A percentile compares a stretch with the other conserved stretches of the same genome.
phyloP scores from a whole-genome alignment of 2,329 filamentous ascomycete species.

The Fusarium sublunatum region DNA sequence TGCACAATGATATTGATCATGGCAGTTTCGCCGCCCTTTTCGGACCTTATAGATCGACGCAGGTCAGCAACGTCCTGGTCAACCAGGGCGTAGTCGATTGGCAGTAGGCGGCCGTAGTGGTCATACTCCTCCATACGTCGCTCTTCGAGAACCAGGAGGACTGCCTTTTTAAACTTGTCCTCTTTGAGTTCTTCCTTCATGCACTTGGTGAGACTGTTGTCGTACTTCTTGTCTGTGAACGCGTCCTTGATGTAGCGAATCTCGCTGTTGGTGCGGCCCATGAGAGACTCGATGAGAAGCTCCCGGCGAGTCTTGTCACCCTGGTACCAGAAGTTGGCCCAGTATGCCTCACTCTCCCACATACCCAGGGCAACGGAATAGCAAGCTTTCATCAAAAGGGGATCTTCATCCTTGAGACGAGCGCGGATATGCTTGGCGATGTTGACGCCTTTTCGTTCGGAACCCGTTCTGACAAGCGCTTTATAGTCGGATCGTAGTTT shows the following conservation, averaged over 20 bases:
- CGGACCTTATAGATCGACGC: slow-evolving; percentile 73
- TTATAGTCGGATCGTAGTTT: slow-evolving; percentile 92
- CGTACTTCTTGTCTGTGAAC: slow-evolving; percentile 93
- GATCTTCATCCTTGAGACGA: slow-evolving; percentile 77
- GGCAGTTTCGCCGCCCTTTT: slow-evolving; percentile 84
- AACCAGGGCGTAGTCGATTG: slow-evolving; percentile 69
- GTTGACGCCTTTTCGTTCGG: slow-evolving; percentile 81
- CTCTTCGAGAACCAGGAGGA: slow-evolving; percentile 85
- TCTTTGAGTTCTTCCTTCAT: slow-evolving; percentile 94
- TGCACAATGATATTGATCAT: slow-evolving; percentile 89
- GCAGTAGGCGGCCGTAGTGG: slow-evolving; percentile 67
- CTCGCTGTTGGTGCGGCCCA: slow-evolving; percentile 90
- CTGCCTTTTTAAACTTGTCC: slow-evolving; percentile 93
- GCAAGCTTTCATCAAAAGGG: slow-evolving; percentile 87
- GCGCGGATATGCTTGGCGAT: slow-evolving; percentile 86
- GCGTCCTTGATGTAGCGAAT: slow-evolving; percentile 86
- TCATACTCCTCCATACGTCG: slow-evolving; percentile 84
- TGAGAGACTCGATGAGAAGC: slow-evolving; percentile 90
- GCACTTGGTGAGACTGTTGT: slow-evolving; percentile 81
- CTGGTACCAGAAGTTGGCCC: slow-evolving; percentile 99
- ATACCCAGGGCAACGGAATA: slow-evolving; percentile 89
- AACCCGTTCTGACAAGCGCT: slow-evolving; percentile 81
- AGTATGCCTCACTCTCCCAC: slow-evolving; percentile 96
- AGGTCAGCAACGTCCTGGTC: slow-evolving; percentile 79
- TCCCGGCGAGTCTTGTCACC: slow-evolving; percentile 85